Base-by-base conservation (phyloP, 805 yeast species). In the Saccharomycodes ludwigii region DNA sequence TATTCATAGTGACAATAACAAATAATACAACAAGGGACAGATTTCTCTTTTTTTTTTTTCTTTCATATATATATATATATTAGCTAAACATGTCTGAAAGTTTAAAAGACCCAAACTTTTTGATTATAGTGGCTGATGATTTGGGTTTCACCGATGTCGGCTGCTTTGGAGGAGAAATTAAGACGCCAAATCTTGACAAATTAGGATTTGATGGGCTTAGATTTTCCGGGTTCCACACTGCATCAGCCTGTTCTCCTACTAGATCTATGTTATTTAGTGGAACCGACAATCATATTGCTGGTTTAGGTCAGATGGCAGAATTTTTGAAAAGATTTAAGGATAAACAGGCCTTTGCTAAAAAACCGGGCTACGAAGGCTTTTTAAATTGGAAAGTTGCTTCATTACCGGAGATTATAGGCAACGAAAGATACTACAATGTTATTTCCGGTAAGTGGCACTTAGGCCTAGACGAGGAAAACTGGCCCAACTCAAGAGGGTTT, bases 201-300 rank as follows among this genome's bases (percentile, higher is more conserved):
- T 43, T 72, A 21, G 71, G 73, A 2, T 24, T 44, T 6, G 43
- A 48, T 6, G 77, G 78, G 4, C 41, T 63, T 14, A 45, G 71
- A 27, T 66, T 71, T 40, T 68, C 76, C 8, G 71, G 72, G 37
- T 72, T 73, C 49, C 75, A 73, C 38, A 66, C 78, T 2, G 77
- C 77, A 4, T 63, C 76, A 3, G 77, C 78, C 1, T 73, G 78
- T 41, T 71, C 78, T 2, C 78, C 79, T 6, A 73, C 78, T 1
- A 52, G 78, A 36, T 71, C 77, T 9, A 71, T 71, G 71, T 56
- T 73, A 3, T 48, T 72, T 26, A 65, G 73, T 3, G 80, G 78
- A 4, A 70, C 76, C 4, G 77, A 73, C 42, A 69, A 72, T 43
- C 76, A 73, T 39, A 61, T 71, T 45, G 74, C 75, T 9, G 77